phyloP scores from a whole-genome alignment of 345 rosid species.

The Pistacia vera region DNA sequence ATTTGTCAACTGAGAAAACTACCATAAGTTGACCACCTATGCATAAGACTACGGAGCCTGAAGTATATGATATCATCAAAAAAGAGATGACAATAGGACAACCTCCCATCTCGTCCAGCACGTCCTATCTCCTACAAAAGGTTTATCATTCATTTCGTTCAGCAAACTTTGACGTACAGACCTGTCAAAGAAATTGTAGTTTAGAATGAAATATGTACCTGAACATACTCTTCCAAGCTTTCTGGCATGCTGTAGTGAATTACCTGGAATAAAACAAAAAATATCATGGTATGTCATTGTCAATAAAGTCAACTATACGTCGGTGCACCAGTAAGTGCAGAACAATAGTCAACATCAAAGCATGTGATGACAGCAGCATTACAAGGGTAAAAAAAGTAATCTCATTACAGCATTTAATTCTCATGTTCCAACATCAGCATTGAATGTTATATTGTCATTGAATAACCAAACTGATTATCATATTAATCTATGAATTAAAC shows the following conservation, averaged over 20 bases:
- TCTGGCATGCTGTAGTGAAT: conserved; percentile 94
- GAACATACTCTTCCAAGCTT: conserved; percentile 98
- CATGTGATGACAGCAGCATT: neutral
- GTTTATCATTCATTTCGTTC: conserved; percentile 18
- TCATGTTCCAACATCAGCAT: too few relatives aligned
- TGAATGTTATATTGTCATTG: too few relatives aligned
- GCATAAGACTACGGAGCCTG: conserved; percentile 89
- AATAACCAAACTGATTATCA: neutral
- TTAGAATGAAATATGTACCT: conserved; percentile 51
- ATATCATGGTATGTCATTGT: neutral
- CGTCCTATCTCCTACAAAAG: conserved; percentile 83
- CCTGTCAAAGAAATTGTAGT: conserved; percentile 12
- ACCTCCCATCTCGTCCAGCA: conserved; percentile 92
- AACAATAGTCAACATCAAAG: neutral
- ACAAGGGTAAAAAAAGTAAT: neutral
- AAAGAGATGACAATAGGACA: conserved; percentile 86
- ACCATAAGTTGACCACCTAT: conserved; percentile 55
- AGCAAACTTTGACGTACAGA: conserved; percentile 16
- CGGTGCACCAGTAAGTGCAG: neutral
- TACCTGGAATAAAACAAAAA: conserved; percentile 53
- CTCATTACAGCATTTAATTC: too few relatives aligned
- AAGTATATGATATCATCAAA: conserved; percentile 70
- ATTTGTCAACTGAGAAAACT: conserved; percentile 1
- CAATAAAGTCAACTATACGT: neutral
- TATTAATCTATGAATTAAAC: neutral